Evolutionary conservation across 768 basidiomycete genomes (phyloP).

Genomic region (Pleurotus eryngii): DNA sequence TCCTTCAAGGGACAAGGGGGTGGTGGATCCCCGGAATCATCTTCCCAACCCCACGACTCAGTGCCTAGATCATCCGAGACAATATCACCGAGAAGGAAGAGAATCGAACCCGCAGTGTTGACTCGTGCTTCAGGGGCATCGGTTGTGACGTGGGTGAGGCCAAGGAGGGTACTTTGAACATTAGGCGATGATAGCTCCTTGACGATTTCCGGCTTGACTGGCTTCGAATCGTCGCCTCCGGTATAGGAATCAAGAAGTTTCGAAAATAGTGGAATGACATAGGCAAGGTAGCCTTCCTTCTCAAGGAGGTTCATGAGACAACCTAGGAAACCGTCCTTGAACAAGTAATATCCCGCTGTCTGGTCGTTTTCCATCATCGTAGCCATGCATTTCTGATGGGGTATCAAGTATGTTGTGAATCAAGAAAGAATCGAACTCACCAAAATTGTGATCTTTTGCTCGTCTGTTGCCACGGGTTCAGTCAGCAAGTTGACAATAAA

Average conservation of each 20-base stretch:
- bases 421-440: slow-evolving; percentile 7
- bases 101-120: slow-evolving; percentile 6
- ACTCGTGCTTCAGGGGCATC: neutral
- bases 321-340: slow-evolving; percentile 11
- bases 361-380: slow-evolving; percentile 15
- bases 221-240: neutral
- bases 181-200: slow-evolving; percentile 7
- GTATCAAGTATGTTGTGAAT: neutral
- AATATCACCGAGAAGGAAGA: slow-evolving; percentile 12
- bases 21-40: slow-evolving; percentile 9
- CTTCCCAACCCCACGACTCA: slow-evolving; percentile 13
- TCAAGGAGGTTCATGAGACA: slow-evolving; percentile 11
- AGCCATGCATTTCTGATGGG: slow-evolving; percentile 8
- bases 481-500: neutral
- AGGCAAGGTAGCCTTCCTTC: slow-evolving; percentile 1
- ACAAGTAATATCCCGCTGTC: slow-evolving; percentile 10
- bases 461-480: neutral
- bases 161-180: slow-evolving; percentile 9
- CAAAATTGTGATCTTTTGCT: slow-evolving; percentile 2
- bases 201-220: slow-evolving; percentile 7
- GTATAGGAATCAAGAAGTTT: slow-evolving; percentile 13
- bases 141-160: neutral
- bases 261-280: slow-evolving; percentile 11
- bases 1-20: slow-evolving; percentile 16
- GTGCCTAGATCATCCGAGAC: slow-evolving; percentile 10